These are phyloP conservation scores for Grosmannia huntii DNA, from an alignment of 2,329 filamentous ascomycete genomes.

Conservation along the genomic window DNA sequence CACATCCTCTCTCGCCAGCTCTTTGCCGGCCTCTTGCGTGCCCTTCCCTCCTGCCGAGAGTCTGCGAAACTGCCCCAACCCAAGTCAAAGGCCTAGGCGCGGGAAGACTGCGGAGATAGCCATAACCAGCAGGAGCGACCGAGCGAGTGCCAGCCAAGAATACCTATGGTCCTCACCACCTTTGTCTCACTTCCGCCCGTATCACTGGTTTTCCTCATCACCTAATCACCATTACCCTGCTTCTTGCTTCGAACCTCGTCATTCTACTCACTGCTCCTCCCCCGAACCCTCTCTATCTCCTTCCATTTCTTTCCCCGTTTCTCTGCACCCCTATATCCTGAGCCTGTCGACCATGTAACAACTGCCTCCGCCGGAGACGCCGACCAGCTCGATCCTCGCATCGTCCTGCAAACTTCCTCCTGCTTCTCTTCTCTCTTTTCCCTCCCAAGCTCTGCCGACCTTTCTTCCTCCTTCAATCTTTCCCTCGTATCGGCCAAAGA, in stretches of 20 bases:
- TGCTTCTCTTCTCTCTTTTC: background rate
- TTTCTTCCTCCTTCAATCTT: background rate
- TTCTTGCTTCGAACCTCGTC: background rate
- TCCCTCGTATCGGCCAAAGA: background rate
- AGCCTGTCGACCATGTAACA: constrained; percentile 4
- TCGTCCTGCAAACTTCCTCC: constrained; percentile 1
- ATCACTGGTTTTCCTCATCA: background rate
- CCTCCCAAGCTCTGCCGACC: background rate
- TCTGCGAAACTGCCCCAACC: background rate
- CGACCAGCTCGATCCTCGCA: constrained; percentile 1
- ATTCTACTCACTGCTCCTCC: background rate
- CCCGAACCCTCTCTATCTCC: background rate
- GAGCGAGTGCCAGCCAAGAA: background rate
- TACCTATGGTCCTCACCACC: background rate
- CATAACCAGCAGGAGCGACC: background rate
- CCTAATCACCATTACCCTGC: background rate
- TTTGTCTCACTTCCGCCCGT: background rate
- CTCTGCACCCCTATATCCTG: background rate
- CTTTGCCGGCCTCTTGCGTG: background rate
- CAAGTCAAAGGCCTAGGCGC: background rate
- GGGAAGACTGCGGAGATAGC: background rate
- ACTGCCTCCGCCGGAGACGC: background rate
- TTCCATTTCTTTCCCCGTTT: background rate
- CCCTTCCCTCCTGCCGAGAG: background rate
- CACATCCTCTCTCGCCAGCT: background rate